A percentile compares a stretch with the other conserved stretches of the same genome.
Conservation (phyloP, 179 eudicot species). For the Gypsophila paniculata region DNA sequence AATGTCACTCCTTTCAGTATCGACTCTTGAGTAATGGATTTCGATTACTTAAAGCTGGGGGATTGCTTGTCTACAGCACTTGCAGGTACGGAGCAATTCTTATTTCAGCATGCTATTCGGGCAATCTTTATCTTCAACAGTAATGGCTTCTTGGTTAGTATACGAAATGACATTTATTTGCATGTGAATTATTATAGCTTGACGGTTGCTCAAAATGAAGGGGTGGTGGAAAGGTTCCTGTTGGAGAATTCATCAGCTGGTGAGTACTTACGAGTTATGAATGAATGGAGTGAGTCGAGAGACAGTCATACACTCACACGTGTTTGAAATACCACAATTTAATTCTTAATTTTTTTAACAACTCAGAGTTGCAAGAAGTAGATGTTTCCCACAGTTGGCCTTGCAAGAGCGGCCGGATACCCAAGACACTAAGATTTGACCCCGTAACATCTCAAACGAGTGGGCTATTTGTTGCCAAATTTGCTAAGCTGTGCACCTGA, state of each 20-base stretch:
- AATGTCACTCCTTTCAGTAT: conserved; percentile 46
- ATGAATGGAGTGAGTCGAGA: background rate
- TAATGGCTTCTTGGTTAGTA: background rate
- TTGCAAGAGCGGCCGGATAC: conserved; percentile 62
- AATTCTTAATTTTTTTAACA: background rate
- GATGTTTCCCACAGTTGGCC: conserved; percentile 68
- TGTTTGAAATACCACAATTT: background rate
- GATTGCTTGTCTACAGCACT: conserved; percentile 87
- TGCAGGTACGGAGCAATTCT: conserved; percentile 83
- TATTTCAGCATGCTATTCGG: background rate
- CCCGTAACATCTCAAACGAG: conserved; percentile 83
- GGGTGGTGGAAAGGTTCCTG: conserved; percentile 76
- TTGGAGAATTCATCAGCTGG: conserved; percentile 63
- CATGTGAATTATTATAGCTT: conserved; percentile 44
- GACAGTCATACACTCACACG: background rate
- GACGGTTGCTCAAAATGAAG: conserved; percentile 92
- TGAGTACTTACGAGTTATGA: conserved; percentile 24
- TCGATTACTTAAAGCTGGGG: conserved; percentile 76
- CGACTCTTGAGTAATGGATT: conserved; percentile 84
- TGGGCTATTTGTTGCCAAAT: conserved; percentile 86
- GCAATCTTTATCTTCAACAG: background rate
- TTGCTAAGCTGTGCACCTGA: conserved; percentile 50
- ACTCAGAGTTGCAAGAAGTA: conserved; percentile 69
- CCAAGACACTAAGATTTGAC: conserved; percentile 80
- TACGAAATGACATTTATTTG: background rate